Percentiles rank a stretch among this genome's conserved stretches.
Conservation (phyloP, 148 eudicot species). For the Fagopyrum tataricum region DNA sequence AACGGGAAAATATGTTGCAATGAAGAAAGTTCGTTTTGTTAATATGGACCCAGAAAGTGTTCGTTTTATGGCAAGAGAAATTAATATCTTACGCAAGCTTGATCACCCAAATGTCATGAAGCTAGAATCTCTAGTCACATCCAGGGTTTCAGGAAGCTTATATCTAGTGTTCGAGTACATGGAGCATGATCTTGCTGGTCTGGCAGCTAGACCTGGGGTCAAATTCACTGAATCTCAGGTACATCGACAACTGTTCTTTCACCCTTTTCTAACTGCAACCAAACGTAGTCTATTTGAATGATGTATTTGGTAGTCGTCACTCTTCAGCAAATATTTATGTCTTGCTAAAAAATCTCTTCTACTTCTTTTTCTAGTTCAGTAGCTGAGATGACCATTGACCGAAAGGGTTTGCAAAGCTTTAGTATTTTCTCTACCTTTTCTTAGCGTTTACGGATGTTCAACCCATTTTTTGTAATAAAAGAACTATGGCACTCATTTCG, state of each 20-base stretch:
- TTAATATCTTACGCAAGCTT: conserved; percentile 11
- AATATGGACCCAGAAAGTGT: conserved; percentile 15
- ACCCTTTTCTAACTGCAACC: neutral
- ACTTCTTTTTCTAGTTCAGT: neutral
- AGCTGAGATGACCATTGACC: neutral
- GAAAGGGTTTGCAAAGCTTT: neutral
- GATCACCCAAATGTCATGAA: conserved; percentile 14
- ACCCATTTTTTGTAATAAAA: neutral
- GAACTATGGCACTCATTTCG: neutral
- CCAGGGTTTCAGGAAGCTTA: conserved; percentile 13
- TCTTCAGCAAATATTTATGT: neutral
- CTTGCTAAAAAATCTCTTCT: neutral
- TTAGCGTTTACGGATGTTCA: neutral
- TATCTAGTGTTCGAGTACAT: conserved; percentile 13
- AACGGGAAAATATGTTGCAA: conserved; percentile 10
- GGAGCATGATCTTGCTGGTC: conserved; percentile 14
- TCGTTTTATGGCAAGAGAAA: conserved; percentile 15
- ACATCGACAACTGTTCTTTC: neutral
- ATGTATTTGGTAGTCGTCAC: neutral
- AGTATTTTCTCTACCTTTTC: neutral
- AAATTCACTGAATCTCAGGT: conserved; percentile 14
- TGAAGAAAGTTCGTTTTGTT: conserved; percentile 11
- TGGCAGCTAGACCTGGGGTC: conserved; percentile 11
- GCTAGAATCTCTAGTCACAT: conserved; percentile 12
- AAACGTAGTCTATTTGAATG: neutral